Evolutionary conservation across 305 asterid species (phyloP), one percentile per base, ranked within the genome.

Genomic region (Fraxinus floribunda): DNA sequence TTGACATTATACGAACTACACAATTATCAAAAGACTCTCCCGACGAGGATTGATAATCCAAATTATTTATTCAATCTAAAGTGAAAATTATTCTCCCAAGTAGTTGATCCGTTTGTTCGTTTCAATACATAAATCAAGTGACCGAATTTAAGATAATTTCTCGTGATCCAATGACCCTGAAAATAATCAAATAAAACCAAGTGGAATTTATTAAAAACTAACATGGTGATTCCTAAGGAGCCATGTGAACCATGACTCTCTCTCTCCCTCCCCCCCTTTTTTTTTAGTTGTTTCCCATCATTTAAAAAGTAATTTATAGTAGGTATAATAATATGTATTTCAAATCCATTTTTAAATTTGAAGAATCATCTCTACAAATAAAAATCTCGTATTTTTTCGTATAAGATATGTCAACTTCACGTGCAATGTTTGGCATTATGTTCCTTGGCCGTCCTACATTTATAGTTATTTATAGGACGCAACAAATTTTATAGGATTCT

Each of bases 401-500:
- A 24, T 24, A 24, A 24, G 26, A 29, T 1, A 1, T 49, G 38
- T 29, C 76, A 60, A 38, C 76, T 57, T 82, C 83, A 78, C 75
- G 39, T 78, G 84, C 18, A 46, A 36, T 49, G 83, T 75, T 79
- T 36, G 46, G 34, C 44, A 32, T 74, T 22, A 9, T 22, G 18
- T 46, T 7, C 30, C 7, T 62, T 13, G 79, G 79, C 57, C 79
- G 60, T 76, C 76, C 64, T 1, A 62, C 41, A 3, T 16, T 39
- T 3, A 13, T 73, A 15, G 16, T 74, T 16, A 30, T n/a, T 16
- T 36, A 74, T n/a, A 7, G 4, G 11, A 75, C 32, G 13, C 34
- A 66, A 75, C 36, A 66, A 76, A 79, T 16, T 82, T 52, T 38
- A 36, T 78, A 68, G 82, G 57, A 75, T 76, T 86, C 84, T 55